phyloP scores from a whole-genome alignment of 139 green algal species.

The Chlorella sp. region DNA sequence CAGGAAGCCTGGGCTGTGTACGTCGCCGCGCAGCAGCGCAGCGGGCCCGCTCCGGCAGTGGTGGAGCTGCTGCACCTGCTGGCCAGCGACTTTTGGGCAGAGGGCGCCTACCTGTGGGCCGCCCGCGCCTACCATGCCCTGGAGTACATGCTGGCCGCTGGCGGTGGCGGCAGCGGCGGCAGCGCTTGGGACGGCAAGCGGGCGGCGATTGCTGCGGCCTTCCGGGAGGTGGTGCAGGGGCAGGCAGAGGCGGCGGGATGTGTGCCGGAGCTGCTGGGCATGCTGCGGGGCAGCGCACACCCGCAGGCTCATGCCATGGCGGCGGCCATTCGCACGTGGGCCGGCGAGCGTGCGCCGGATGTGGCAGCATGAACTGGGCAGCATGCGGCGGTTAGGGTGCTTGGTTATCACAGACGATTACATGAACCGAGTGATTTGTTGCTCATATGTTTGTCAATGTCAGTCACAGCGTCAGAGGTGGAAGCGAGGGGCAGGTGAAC shows the following conservation, averaged over 20 bases:
- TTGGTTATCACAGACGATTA: too few species aligned
- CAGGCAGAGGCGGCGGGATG: neutral
- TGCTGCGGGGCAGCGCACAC: slow-evolving; percentile 15
- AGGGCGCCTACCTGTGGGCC: slow-evolving; percentile 79
- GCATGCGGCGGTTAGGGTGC: too few species aligned
- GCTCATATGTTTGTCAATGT: neutral
- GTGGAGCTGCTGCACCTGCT: slow-evolving; percentile 82
- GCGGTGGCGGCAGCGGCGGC: neutral
- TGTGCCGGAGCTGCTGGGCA: neutral
- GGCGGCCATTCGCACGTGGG: too few species aligned
- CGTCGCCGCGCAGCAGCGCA: slow-evolving; percentile 30
- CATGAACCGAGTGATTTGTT: too few species aligned
- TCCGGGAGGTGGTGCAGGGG: neutral
- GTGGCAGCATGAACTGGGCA: too few species aligned
- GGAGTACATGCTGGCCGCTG: slow-evolving; percentile 40
- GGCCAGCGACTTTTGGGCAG: slow-evolving; percentile 84
- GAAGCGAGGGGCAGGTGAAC: neutral
- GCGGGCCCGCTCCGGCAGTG: slow-evolving; percentile 31
- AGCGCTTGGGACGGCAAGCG: slow-evolving; percentile 13
- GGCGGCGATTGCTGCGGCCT: neutral
- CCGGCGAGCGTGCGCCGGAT: too few species aligned
- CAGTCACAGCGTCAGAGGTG: neutral
- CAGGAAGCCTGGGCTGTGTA: slow-evolving; percentile 82
- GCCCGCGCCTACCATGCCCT: slow-evolving; percentile 84
- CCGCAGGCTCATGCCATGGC: neutral